Base-by-base conservation (phyloP, 225 moss, liverwort and hornwort species). In the Bryum argenteum region DNA sequence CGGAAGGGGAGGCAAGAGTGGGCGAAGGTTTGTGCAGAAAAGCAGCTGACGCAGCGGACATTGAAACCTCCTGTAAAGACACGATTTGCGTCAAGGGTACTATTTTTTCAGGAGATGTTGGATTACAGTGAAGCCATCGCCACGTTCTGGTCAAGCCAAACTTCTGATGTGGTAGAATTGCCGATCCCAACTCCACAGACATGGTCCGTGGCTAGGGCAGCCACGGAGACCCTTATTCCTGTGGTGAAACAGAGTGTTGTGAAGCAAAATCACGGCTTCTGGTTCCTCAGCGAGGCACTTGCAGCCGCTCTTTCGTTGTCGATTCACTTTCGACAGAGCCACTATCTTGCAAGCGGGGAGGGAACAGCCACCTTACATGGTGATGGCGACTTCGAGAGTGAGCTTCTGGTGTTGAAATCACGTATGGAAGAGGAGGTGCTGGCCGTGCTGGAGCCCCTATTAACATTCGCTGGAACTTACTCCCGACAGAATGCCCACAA, bases 241-340 rank as follows among this genome's bases (percentile, higher is more conserved):
- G 66, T 86, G 69, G 82, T 86, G 9, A 74, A 71, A 43, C 77
- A 80, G 54, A 71, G 86, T 58, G 72, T 86, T 67, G 18, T 83
- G 52, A 80, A 86, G 54, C 82, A 86, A 53, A 80, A 67, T 23
- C 71, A 74, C 65, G 86, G 86, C 15, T 83, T 80, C 66, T 83
- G 82, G 86, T 80, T 86, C 52, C 56, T 86, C 28, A 80, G 80
- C 21, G 86, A 86, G 64, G 80, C 82, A 61, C 83, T 86, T 72
- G 77, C 80, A 8, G 82, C 80, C 55, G 69, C 80, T 75, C 80
- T 86, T 50, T 71, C 86, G 57, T 70, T 86, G 60, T 61, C 78
- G n/a, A 80, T 78, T 72, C 74, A 75, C 65, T 77, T 83, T 69
- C 80, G 78, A 61, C 75, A 68, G 43, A 75, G 33, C 21, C 75